These are phyloP conservation scores for Lepidium campestre DNA, from an alignment of 441 rosid species.

Conservation along the genomic window DNA sequence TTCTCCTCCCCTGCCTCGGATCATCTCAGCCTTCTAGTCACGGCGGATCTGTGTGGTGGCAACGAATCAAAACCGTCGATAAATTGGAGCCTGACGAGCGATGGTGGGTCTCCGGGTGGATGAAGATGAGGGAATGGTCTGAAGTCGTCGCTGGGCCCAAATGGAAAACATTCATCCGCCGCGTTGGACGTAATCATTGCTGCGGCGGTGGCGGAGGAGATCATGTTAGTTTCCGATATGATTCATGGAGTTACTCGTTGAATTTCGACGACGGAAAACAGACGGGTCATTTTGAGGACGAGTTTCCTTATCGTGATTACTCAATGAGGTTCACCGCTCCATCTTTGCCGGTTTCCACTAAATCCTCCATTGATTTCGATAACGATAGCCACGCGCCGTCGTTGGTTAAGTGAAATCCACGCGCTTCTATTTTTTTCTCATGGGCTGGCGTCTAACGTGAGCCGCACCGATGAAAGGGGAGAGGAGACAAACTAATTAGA, in stretches of 20 bases:
- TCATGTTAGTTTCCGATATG: slow-evolving; percentile 41
- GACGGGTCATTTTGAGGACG: slow-evolving; percentile 36
- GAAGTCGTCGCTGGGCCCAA: slow-evolving; percentile 47
- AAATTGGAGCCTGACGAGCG: slow-evolving; percentile 18
- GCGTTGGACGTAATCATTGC: slow-evolving; percentile 26
- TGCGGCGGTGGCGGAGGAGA: not conserved
- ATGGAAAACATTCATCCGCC: slow-evolving; percentile 58
- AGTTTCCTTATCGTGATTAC: slow-evolving; percentile 40
- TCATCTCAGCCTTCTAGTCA: slow-evolving; percentile 21
- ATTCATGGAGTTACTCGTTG: slow-evolving; percentile 49
- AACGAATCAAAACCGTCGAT: slow-evolving; percentile 30
- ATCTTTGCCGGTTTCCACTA: slow-evolving; percentile 42
- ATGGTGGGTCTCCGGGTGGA: slow-evolving; percentile 69
- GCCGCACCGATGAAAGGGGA: not conserved
- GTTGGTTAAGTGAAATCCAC: slow-evolving; percentile 4
- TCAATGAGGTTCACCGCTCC: slow-evolving; percentile 52
- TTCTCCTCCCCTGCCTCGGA: slow-evolving; percentile 34
- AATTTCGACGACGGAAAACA: slow-evolving; percentile 67
- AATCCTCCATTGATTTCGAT: slow-evolving; percentile 47
- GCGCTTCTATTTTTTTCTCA: not conserved
- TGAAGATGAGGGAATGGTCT: slow-evolving; percentile 54
- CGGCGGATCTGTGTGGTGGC: slow-evolving; percentile 43
- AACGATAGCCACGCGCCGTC: slow-evolving; percentile 25
- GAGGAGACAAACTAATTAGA: not conserved
- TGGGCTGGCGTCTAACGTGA: slow-evolving; percentile 20